Evolutionary conservation across 257 asterid genomes (phyloP), one percentile per base, ranked within the genome.

Genomic region (Orobanche coerulescens): DNA sequence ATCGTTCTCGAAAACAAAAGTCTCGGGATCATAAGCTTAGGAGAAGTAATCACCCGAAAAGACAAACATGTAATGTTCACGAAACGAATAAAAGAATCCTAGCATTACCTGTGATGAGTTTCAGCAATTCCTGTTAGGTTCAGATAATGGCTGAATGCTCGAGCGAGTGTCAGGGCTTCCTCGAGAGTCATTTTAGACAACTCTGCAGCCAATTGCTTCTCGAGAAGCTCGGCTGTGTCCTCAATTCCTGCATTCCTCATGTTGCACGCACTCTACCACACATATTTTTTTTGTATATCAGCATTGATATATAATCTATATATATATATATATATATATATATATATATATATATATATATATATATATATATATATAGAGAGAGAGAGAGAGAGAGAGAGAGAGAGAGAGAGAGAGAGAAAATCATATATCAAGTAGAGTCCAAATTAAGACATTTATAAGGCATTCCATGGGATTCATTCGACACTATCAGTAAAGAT

Each of bases 61-160:
- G 36, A 24, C 16, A 14, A 37, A n/a, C 33, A 15, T 50, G 53
- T 19, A 48, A 51, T 58, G 47, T 23, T 5, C 22, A 54, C 12
- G 43, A 31, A 3, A 16, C 22, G 25, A 50, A 44, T 16, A 9
- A n/a, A 46, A 57, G 46, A 13, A 15, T 0, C 18, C 6, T 39
- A 1, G 13, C 11, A n/a, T n/a, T 54, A 92, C 98, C 96, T 81
- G 70, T 92, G 98, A 77, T 92, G 96, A 56, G 95, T 92, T 79
- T 92, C 98, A 37, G 96, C 95, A 62, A 88, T 84, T 57, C 94
- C 95, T 76, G 90, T 84, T 71, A 92, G 78, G 66, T 84, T 92
- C 20, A 92, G 86, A 74, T 89, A 84, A 76, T 92, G 98, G 68
- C 94, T 92, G 73, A 92, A 92, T 20, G 95, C 88, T 2, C 98